Conservation (phyloP, 768 basidiomycete species). For the Tephrocybe rancida region DNA sequence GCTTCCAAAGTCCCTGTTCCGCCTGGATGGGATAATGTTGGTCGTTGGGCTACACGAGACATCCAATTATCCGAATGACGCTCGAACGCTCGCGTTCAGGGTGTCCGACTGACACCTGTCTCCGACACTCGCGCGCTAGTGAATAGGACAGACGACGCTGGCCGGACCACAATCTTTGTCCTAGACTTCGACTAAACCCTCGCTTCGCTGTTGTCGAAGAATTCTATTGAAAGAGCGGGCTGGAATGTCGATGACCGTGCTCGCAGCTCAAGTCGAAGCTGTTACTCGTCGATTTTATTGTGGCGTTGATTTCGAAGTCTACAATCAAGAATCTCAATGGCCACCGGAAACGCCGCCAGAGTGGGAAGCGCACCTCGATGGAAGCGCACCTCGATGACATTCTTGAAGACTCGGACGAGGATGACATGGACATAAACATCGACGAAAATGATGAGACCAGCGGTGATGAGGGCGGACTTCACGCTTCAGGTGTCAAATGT, state of each 20-base stretch:
- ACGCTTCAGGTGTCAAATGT: conserved; percentile 2
- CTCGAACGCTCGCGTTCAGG: conserved; percentile 1
- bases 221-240: neutral
- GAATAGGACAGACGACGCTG: neutral
- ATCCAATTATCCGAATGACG: conserved; percentile 3
- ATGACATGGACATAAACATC: neutral
- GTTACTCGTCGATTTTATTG: conserved; percentile 1
- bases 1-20: neutral
- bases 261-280: neutral
- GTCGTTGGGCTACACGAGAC: conserved; percentile 5
- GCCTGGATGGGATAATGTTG: too few relatives aligned
- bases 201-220: neutral
- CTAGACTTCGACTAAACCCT: conserved; percentile 9
- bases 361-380: conserved; percentile 6
- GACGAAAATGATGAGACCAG: neutral
- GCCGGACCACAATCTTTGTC: neutral
- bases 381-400: too few relatives aligned
- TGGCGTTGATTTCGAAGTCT: neutral
- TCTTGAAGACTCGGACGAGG: conserved; percentile 1
- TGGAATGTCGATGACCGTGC: neutral
- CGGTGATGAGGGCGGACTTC: neutral
- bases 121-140: neutral
- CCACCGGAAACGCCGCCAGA: neutral
- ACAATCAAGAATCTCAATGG: conserved; percentile 4
- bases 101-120: neutral